Percentiles rank a stretch among this genome's conserved stretches.
phyloP scores from a whole-genome alignment of 306 rosid species.

The Cicer arietinum region DNA sequence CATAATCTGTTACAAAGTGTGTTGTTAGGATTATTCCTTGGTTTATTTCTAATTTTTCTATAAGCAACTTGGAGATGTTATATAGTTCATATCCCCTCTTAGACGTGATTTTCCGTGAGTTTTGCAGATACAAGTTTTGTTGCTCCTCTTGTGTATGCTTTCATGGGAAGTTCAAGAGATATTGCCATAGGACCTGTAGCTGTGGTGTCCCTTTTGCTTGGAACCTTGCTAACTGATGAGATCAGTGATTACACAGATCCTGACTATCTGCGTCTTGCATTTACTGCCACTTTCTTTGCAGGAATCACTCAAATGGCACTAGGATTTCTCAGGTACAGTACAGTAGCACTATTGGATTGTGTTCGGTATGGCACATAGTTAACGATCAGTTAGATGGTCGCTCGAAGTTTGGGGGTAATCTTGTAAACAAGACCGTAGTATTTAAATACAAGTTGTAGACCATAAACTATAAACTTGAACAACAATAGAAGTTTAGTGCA shows the following conservation, averaged over 20 bases:
- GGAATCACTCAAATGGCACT: slow-evolving; percentile 73
- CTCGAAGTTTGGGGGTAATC: no score
- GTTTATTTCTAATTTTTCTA: neutral
- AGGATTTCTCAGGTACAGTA: slow-evolving; percentile 63
- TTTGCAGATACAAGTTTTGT: slow-evolving; percentile 76
- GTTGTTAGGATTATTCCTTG: neutral
- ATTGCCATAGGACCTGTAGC: slow-evolving; percentile 91
- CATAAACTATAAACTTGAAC: no score
- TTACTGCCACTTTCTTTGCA: slow-evolving; percentile 87
- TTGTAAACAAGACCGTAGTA: no score
- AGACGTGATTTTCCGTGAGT: neutral
- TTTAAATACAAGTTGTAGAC: no score
- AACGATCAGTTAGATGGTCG: no score
- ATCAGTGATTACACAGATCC: slow-evolving; percentile 28
- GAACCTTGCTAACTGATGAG: slow-evolving; percentile 55
- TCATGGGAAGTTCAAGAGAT: slow-evolving; percentile 87
- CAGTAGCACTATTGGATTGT: neutral
- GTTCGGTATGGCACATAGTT: no score
- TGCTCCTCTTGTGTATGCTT: slow-evolving; percentile 75
- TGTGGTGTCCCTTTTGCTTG: slow-evolving; percentile 85
- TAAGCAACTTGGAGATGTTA: neutral
- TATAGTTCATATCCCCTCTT: neutral
- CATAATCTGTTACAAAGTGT: no score
- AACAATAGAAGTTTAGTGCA: no score
- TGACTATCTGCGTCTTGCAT: slow-evolving; percentile 64